These are phyloP conservation scores for Inosperma sp. DNA, from an alignment of 768 basidiomycete genomes.

Conservation along the genomic window DNA sequence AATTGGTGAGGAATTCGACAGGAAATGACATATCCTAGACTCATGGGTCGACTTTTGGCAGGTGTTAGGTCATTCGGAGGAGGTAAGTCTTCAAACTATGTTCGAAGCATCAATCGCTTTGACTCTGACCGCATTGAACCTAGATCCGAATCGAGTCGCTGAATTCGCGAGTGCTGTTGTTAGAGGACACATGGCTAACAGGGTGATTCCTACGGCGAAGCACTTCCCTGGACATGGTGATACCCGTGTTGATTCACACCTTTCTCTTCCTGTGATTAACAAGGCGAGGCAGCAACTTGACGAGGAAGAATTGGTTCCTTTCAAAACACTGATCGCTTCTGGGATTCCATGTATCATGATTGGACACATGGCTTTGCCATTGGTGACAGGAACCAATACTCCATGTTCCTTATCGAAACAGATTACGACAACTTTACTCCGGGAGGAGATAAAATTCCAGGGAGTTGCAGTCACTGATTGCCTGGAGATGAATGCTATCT, in stretches of 20 bases:
- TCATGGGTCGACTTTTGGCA: constrained; percentile 21
- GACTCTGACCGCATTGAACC: background rate
- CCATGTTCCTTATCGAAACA: constrained; percentile 55
- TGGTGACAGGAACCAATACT: constrained; percentile 47
- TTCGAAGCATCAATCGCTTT: background rate
- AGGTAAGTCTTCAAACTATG: constrained; percentile 33
- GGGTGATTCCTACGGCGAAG: constrained; percentile 59
- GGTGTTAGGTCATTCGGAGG: constrained; percentile 71
- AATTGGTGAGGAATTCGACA: constrained; percentile 46
- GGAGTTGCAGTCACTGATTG: constrained; percentile 72
- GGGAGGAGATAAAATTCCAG: constrained; percentile 45
- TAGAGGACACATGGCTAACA: constrained; percentile 42
- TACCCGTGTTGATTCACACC: constrained; percentile 67
- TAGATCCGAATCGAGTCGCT: constrained; percentile 54
- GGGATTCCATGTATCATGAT: constrained; percentile 61
- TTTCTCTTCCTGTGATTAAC: constrained; percentile 56
- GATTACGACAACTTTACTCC: constrained; percentile 51
- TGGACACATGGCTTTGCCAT: constrained; percentile 67
- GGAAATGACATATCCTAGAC: background rate
- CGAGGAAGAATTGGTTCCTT: constrained; percentile 54
- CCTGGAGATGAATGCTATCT: constrained; percentile 72
- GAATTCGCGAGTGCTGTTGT: constrained; percentile 45
- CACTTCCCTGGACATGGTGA: constrained; percentile 77
- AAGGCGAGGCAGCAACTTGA: constrained; percentile 43
- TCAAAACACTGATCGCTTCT: constrained; percentile 40